Base-by-base conservation (phyloP, 768 basidiomycete species). In the Lactifluus echinatus region DNA sequence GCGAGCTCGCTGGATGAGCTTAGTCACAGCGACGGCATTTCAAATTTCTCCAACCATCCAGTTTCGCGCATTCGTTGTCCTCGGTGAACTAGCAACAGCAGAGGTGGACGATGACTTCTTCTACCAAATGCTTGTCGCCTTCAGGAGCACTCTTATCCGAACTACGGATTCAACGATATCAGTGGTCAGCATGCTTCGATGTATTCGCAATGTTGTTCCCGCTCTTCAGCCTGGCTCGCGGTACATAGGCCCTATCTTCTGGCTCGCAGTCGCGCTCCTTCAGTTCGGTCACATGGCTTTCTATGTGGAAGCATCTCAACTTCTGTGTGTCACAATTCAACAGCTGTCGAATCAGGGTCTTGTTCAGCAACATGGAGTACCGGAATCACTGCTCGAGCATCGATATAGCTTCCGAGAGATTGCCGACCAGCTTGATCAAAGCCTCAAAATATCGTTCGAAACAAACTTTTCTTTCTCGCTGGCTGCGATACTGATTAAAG, bases 71-170 rank as follows among this genome's bases (percentile, higher is more conserved):
- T 95, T 94, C 68, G 80, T 88, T 31, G 83, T 87, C 3, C 78
- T 96, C 8, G 89, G 89, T 3, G 77, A 80, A n/a, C 77, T 94
- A n/a, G 85, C 89, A 15, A 80, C 80, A 3, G 79, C 85, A 2
- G 89, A 93, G 24, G 87, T 93, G 40, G 93, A 96, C 62, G 93
- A 94, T 60, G 93, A 96, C 67, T 82, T 93, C 62, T 74, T 95
- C 52, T 95, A 94, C 64, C 93, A 96, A 67, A 91, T 95, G 70
- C 80, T 94, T 8, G 87, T 93, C 6, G 90, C 93, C 0, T 84
- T 94, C 69, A 82, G 80, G 61, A 84, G 79, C 0, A 86, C 88
- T 0, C 72, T 95, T 17, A 68, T 71, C 10, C 82, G 84, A 63
- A 77, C 83, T n/a, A 81, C 79, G 29, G 85, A 87, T 19, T 85